These are phyloP conservation scores for Apophysomyces elegans DNA, from an alignment of 371 early-diverging fungal genomes.

Conservation along the genomic window DNA sequence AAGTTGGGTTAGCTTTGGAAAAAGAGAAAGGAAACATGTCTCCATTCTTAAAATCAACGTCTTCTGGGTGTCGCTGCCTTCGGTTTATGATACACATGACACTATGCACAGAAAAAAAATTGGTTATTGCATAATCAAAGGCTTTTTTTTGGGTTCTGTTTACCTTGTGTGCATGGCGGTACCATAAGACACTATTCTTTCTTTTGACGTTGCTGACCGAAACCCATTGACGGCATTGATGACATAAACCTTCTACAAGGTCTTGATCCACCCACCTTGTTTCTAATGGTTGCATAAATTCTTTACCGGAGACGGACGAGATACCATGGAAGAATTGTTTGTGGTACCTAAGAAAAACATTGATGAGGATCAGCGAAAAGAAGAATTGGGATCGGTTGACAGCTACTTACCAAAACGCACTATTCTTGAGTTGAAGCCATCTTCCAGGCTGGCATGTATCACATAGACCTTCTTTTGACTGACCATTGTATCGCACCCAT, in stretches of 20 bases:
- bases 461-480: constrained; percentile 87
- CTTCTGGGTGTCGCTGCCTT: constrained; percentile 38
- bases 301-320: constrained; percentile 86
- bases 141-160: constrained; percentile 9
- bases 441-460: constrained; percentile 85
- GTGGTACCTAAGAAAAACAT: constrained; percentile 71
- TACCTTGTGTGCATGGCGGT: constrained; percentile 88
- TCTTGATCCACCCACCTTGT: constrained; percentile 70
- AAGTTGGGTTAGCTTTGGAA: neutral
- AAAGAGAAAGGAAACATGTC: neutral
- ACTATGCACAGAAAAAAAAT: constrained; percentile 36
- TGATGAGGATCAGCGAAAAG: neutral
- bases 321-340: constrained; percentile 93
- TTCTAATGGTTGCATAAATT: constrained; percentile 77
- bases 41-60: neutral
- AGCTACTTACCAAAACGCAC: constrained; percentile 81
- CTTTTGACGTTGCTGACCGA: constrained; percentile 80
- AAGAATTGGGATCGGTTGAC: neutral
- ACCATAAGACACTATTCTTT: constrained; percentile 85
- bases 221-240: constrained; percentile 88
- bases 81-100: constrained; percentile 87
- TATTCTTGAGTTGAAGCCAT: constrained; percentile 93
- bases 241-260: constrained; percentile 86
- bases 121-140: neutral
- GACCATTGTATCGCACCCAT: constrained; percentile 84